Percentiles rank a stretch among this genome's conserved stretches.
Evolutionary conservation across 176 grass and related monocot species (phyloP).

Genomic region (Aegilops sharonensis): DNA sequence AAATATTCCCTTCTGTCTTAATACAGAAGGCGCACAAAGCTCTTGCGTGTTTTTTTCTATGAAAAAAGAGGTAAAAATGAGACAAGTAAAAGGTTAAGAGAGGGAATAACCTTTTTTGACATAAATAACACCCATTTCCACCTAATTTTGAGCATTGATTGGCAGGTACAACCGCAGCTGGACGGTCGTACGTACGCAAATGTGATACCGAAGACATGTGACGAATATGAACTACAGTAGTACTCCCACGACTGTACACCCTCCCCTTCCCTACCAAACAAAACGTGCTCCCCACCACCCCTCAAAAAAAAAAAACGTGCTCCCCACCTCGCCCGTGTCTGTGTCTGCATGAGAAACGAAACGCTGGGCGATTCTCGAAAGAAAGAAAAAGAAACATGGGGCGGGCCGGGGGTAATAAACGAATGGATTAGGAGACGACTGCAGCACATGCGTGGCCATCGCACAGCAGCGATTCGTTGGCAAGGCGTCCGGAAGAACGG

Average conservation of each 20-base stretch:
- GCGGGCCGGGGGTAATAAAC: neutral
- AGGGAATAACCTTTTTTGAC: no score
- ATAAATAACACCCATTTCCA: no score
- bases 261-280: neutral
- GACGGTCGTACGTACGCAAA: neutral
- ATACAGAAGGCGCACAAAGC: no score
- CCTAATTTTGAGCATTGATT: neutral
- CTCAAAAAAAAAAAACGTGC: constrained; percentile 25
- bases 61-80: no score
- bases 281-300: constrained; percentile 39
- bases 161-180: no score
- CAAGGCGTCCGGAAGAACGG: neutral
- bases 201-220: constrained; percentile 17
- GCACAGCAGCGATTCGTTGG: neutral
- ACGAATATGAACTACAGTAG: neutral
- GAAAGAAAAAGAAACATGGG: no score
- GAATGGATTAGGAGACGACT: neutral
- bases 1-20: no score
- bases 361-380: no score
- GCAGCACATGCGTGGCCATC: constrained; percentile 21
- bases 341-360: neutral
- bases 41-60: no score
- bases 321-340: neutral
- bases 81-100: no score
- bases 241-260: no score